Evolutionary conservation across 495 filamentous ascomycete species (phyloP), one percentile per base, ranked within the genome.

Genomic region (Glarea lozoyensis): DNA sequence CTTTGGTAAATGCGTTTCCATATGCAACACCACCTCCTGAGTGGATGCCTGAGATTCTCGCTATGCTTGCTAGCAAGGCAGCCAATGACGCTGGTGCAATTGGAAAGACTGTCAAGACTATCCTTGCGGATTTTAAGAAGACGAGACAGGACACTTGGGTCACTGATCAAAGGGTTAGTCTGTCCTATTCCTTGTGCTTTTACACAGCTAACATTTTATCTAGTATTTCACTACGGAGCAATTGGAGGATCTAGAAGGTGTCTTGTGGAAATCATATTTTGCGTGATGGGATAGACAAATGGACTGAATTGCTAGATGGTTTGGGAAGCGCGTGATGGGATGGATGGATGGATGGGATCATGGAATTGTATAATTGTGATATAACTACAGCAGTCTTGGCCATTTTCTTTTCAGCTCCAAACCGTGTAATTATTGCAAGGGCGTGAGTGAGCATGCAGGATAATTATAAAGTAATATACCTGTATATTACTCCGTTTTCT

Each of bases 191-290:
- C 11, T 15, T 1, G 12, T 9, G 11, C 11, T 20, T 24, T 34
- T 11, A 29, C 17, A 43, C 13, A 35, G 24, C 32, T 16, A 10
- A 35, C 60, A 70, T 63, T 70, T 48, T 47, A 41, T 4, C 37
- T 53, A 97, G 90, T 89, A 86, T 36, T 98, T 98, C 54, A 85
- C 85, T 2, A 63, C 77, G 15, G 90, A 96, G 51, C 92, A 98
- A 56, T 72, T 97, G 1, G 92, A 95, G 60, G 90, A 97, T 60
- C 66, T 98, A 16, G 89, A 94, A 53, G 92, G 92, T 32, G 93
- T 97, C 27, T 69, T 99, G 43, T 99, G 93, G 93, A 97, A 97
- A 79, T 94, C 88, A 57, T 99, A 99, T 59, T 99, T 97, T 69
- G 92, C 92, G 43, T 97, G 72, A 51, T 22, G 13, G 16, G 9